Conservation (phyloP, 352 stramenopile species). For the Pythium insidiosum region DNA sequence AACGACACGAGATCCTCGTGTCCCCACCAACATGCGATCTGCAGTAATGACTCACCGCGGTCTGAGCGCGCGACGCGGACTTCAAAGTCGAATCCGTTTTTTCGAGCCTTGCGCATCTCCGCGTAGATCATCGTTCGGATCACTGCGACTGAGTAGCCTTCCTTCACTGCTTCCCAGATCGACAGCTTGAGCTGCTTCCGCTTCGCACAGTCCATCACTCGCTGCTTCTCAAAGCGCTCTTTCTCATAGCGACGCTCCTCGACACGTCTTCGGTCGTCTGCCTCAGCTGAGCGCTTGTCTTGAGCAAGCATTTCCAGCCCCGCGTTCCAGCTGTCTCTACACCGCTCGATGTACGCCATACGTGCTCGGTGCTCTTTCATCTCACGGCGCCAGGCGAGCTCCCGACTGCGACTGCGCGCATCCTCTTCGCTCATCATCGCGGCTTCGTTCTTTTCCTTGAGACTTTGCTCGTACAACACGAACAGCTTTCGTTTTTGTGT, state of each 20-base stretch:
- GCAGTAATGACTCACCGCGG: slow-evolving; percentile 46
- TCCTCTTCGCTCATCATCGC: slow-evolving; percentile 34
- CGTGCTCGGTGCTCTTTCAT: background rate
- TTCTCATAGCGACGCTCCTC: background rate
- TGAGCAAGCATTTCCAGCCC: slow-evolving; percentile 27
- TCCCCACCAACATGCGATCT: slow-evolving; percentile 67
- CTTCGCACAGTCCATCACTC: too few species aligned
- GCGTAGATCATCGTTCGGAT: slow-evolving; percentile 43
- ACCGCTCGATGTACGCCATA: background rate
- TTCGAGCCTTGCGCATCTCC: slow-evolving; percentile 57
- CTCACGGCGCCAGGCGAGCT: background rate
- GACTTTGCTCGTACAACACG: slow-evolving; percentile 14
- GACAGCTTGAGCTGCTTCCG: slow-evolving; percentile 35
- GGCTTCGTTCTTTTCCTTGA: slow-evolving; percentile 19
- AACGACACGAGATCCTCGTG: slow-evolving; percentile 49
- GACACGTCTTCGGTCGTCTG: slow-evolving; percentile 6
- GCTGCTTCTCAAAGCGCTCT: slow-evolving; percentile 1
- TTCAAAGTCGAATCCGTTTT: slow-evolving; percentile 46
- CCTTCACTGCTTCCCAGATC: slow-evolving; percentile 60
- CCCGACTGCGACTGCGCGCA: slow-evolving; percentile 10
- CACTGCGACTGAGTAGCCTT: slow-evolving; percentile 34
- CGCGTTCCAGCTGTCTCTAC: slow-evolving; percentile 24
- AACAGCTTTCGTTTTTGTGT: slow-evolving; percentile 27
- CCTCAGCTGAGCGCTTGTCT: slow-evolving; percentile 10
- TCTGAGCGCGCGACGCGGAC: slow-evolving; percentile 38